Percentiles rank a stretch among this genome's conserved stretches.
These are phyloP conservation scores for Eutrema yunnanense DNA, from an alignment of 345 rosid species.

Conservation along the genomic window DNA sequence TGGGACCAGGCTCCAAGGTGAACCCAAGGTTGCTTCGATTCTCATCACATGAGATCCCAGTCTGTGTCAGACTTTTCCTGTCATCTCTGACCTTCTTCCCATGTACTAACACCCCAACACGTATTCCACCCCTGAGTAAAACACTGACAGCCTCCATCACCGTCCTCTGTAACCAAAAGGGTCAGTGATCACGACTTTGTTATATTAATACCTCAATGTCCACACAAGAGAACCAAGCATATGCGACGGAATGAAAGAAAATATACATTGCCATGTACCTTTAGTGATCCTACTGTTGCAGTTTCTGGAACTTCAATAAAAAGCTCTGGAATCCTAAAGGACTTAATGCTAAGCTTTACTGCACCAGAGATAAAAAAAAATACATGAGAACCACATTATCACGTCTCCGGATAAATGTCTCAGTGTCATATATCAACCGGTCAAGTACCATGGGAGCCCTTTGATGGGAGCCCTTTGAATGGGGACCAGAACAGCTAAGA, in stretches of 20 bases:
- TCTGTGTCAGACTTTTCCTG: slow-evolving; percentile 58
- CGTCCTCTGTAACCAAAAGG: slow-evolving; percentile 45
- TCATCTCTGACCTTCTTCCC: slow-evolving; percentile 89
- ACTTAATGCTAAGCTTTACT: slow-evolving; percentile 95
- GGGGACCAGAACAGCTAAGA: slow-evolving; percentile 25
- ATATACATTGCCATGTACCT: slow-evolving; percentile 20
- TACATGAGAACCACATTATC: slow-evolving; percentile 23
- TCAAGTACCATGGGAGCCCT: slow-evolving; percentile 54
- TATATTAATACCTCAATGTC: not conserved
- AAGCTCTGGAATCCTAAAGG: slow-evolving; percentile 89
- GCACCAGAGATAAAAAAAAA: slow-evolving; percentile 32
- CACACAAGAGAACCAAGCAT: not conserved
- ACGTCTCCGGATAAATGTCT: not conserved
- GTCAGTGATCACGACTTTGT: not conserved
- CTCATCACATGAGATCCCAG: slow-evolving; percentile 59
- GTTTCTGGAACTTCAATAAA: slow-evolving; percentile 81
- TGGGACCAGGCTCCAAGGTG: slow-evolving; percentile 58
- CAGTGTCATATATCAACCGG: slow-evolving; percentile 14
- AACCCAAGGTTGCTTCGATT: slow-evolving; percentile 55
- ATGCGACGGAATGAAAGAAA: not conserved
- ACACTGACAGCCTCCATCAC: slow-evolving; percentile 69
- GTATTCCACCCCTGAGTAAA: slow-evolving; percentile 64
- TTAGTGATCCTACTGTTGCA: slow-evolving; percentile 52
- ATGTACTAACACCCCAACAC: slow-evolving; percentile 61
- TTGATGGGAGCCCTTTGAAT: slow-evolving; percentile 48